Conservation (phyloP, 2,329 filamentous ascomycete species). For the Sphaerulina populicola region DNA sequence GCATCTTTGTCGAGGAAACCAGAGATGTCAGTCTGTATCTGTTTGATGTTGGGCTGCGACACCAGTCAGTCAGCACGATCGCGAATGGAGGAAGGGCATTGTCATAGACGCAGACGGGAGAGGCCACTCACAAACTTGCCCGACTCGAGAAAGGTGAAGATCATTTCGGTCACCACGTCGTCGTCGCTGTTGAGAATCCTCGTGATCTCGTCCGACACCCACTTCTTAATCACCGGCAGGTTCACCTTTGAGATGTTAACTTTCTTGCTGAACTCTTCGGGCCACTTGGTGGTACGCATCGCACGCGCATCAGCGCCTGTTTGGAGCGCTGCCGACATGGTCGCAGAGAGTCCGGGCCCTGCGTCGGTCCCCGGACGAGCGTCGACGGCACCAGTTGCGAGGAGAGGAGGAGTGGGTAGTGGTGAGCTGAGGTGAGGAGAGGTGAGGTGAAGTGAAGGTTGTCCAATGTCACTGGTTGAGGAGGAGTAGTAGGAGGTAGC, state of each 20-base stretch:
- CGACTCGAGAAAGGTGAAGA: conserved; percentile 62
- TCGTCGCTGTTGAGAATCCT: conserved; percentile 88
- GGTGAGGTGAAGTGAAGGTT: not conserved
- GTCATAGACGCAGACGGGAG: not conserved
- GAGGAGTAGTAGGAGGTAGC: conserved; percentile 1
- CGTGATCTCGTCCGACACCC: conserved; percentile 83
- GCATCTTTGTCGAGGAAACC: conserved; percentile 94
- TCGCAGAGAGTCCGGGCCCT: not conserved
- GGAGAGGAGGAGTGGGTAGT: not conserved
- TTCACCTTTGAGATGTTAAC: conserved; percentile 98
- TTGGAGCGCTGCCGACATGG: conserved; percentile 35
- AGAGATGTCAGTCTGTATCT: conserved; percentile 85
- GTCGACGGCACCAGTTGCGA: not conserved
- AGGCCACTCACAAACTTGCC: conserved; percentile 58
- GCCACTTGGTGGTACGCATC: conserved; percentile 85
- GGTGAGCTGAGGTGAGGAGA: not conserved
- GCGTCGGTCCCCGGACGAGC: not conserved
- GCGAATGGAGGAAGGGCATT: not conserved
- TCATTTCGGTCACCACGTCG: conserved; percentile 87
- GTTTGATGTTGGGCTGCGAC: conserved; percentile 60
- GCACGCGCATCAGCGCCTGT: conserved; percentile 82
- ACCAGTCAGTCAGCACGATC: not conserved
- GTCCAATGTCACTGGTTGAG: not conserved
- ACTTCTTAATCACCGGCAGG: conserved; percentile 97
- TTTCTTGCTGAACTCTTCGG: conserved; percentile 84